Evolutionary conservation across 2,329 filamentous ascomycete species (phyloP), one percentile per base, ranked within the genome.

Genomic region (Xylaria digitata): DNA sequence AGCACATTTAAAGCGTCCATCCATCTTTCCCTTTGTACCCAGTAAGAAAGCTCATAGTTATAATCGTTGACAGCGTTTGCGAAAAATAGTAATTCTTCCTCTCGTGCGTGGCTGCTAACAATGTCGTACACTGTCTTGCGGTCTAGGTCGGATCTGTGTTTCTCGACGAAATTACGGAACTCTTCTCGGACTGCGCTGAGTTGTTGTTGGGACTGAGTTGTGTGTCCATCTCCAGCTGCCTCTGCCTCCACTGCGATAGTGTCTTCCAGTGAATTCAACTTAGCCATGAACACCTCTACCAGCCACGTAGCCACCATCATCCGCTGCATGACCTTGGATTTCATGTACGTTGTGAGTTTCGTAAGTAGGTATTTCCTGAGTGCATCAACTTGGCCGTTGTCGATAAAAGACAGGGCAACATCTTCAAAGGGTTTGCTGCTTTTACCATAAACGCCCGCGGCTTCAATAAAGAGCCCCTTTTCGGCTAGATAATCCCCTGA

Each of bases 381-480:
- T 1, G 96, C 95, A 81, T 98, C 95, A 63, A 93, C 91, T 78
- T 98, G 93, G 45, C 90, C 90, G 70, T 92, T 91, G 79, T 98
- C 94, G 71, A 99, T 94, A 75, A 99, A 92, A 1, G 89, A 90
- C 42, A 99, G 84, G 23, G 94, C 94, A 52, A 99, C 95, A 76
- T 99, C 94, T 77, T 99, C 96, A 72, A 99, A 99, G 0, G 93
- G 90, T 81, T 98, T 98, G 77, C 92, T 97, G 80, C 96, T 98
- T 78, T 93, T 93, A 13, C 96, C 96, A 78, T 97, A 97, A 1
- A 98, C 89, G 9, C 89, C 87, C 0, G 96, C 96, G 46, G 96
- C 96, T 77, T 99, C 94, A 60, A 89, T 81, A 78, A 90, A 98
- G 60, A 92, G 89, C 2, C 92, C 92, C 79, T 93, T 95, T 65